Base-by-base conservation (phyloP, 768 basidiomycete species). In the Plicaturopsis crispa region DNA sequence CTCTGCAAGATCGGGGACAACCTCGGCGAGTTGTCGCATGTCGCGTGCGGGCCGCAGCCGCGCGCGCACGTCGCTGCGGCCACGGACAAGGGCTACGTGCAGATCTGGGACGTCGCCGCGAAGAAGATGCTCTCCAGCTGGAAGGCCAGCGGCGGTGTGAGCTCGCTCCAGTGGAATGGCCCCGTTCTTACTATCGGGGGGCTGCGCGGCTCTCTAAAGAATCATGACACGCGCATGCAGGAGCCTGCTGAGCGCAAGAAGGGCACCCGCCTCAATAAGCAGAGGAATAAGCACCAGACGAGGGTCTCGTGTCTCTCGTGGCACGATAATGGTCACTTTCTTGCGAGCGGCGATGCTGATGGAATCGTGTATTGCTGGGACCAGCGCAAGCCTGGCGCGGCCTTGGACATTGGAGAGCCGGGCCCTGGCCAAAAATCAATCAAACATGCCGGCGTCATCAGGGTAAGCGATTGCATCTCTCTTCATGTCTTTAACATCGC, bases 291-390 rank as follows among this genome's bases (percentile, higher is more conserved):
- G 1, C 87, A 91, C 55, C 75, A 79, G 39, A 72, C 73, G 4
- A 66, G 73, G 43, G 78, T 87, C 32, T 75, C 75, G 24, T 70
- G 73, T 30, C 57, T 88, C 23, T 66, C 69, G 19, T 90, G 85
- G 85, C 71, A 80, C 44, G 53, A 61, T 4, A 76, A 84, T 41
- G 78, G 80, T 1, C 69, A 73, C 49, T 57, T 82, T 19, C 65
- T 87, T 17, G 86, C 87, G 4, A 83, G 78, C 48, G 88, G 84
- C 0, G 88, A 87, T 34, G 77, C 78, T 43, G 73, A 73, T 47
- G 86, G 88, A 16, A 70, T 71, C 3, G 78, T 89, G 13, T 78
- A 82, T 50, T 79, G 79, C 45, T 91, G 87, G 87, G 85, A 88
- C 48, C 55, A 62, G 35, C 71, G 79, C 41, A 67, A 70, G n/a